A percentile compares a stretch with the other conserved stretches of the same genome.
phyloP scores from a whole-genome alignment of 1,284 basidiomycete species.

The Leccinum solheimii region DNA sequence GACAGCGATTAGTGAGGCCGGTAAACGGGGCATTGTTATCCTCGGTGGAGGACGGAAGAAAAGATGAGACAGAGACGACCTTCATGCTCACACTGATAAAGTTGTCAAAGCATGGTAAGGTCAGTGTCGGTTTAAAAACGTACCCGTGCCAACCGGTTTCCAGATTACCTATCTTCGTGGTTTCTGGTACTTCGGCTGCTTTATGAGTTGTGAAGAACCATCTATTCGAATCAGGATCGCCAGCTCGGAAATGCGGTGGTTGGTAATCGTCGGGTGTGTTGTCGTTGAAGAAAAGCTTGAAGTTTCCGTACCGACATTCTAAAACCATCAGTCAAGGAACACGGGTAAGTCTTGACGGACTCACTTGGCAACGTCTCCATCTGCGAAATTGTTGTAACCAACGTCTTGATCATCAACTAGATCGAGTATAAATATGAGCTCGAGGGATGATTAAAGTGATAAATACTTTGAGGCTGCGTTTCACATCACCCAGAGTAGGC shows the following conservation, averaged over 20 bases:
- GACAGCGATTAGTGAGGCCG: constrained; percentile 45
- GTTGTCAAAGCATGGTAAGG: constrained; percentile 9
- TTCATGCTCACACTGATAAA: constrained; percentile 59
- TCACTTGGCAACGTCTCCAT: constrained; percentile 77
- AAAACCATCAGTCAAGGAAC: constrained; percentile 4
- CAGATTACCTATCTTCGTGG: constrained; percentile 63
- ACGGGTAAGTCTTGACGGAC: constrained; percentile 19
- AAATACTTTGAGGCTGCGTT: constrained; percentile 66
- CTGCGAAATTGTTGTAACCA: constrained; percentile 71
- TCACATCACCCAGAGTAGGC: constrained; percentile 72
- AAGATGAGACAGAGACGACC: constrained; percentile 69
- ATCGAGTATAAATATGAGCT: constrained; percentile 5
- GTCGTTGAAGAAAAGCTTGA: constrained; percentile 79
- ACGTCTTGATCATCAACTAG: constrained; percentile 66
- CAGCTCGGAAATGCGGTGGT: constrained; percentile 70
- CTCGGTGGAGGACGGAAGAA: constrained; percentile 63
- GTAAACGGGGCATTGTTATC: constrained; percentile 58
- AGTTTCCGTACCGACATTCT: constrained; percentile 80
- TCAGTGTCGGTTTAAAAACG: constrained; percentile 18
- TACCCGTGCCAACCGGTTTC: constrained; percentile 73
- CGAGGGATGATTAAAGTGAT: not conserved
- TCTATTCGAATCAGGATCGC: constrained; percentile 63
- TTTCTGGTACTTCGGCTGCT: constrained; percentile 66
- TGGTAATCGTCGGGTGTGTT: constrained; percentile 75
- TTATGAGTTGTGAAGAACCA: constrained; percentile 79